Conservation (phyloP, 1,139 yeast genomes). For the Blastobotrys capitulatus region DNA sequence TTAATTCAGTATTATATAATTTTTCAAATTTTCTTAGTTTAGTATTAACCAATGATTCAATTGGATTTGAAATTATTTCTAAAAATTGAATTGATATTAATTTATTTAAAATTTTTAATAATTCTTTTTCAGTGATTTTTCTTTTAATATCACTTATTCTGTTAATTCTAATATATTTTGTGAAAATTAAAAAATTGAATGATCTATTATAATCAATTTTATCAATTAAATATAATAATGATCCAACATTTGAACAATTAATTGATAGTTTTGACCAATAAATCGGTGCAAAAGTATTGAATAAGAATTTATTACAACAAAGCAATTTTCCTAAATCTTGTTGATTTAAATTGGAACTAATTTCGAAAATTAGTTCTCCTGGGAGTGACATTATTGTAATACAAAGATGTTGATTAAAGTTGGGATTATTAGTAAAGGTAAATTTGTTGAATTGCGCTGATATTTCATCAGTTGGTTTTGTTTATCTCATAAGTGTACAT, state of each 20-base stretch:
- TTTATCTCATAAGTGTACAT: too few species aligned
- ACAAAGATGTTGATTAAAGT: too few species aligned
- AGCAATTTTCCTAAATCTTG: not conserved
- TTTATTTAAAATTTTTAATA: not conserved
- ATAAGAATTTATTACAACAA: constrained; percentile 3
- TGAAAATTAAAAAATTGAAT: constrained; percentile 3
- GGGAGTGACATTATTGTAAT: constrained; percentile 8
- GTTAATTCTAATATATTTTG: not conserved
- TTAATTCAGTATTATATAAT: not conserved
- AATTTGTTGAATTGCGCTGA: too few species aligned
- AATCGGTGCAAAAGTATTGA: not conserved
- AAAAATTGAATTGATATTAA: not conserved
- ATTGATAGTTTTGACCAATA: constrained; percentile 3
- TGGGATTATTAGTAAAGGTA: too few species aligned
- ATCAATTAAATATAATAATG: not conserved
- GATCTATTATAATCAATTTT: not conserved
- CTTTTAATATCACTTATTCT: not conserved
- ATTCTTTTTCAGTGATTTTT: not conserved
- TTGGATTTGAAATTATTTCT: constrained; percentile 2
- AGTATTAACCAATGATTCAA: not conserved
- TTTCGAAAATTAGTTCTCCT: constrained; percentile 3
- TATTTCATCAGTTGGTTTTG: too few species aligned
- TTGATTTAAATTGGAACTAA: not conserved
- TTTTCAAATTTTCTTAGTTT: constrained; percentile 1
- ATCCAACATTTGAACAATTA: constrained; percentile 3